phyloP scores from a whole-genome alignment of 2,329 filamentous ascomycete genomes.

The Exophiala sp. region DNA sequence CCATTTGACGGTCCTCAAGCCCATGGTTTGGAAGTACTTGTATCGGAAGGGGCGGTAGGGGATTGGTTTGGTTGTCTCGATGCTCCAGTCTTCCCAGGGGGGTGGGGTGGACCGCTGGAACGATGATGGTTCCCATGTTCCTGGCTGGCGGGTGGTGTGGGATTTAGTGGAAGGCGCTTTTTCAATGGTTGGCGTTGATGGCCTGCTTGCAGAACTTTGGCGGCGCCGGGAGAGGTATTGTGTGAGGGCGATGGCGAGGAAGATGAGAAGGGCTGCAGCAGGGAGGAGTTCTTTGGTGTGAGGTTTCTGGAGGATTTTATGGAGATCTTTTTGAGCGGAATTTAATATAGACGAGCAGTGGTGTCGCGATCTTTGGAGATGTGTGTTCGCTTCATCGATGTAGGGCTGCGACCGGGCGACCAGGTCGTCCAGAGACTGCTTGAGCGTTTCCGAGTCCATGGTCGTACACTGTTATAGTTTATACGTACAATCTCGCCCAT shows the following conservation, averaged over 20 bases:
- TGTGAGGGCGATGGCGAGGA: slow-evolving; percentile 18
- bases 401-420: slow-evolving; percentile 21
- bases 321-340: slow-evolving; percentile 20
- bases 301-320: slow-evolving; percentile 23
- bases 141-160: slow-evolving; percentile 19
- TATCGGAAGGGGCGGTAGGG: slow-evolving; percentile 76
- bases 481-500: neutral
- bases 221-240: slow-evolving; percentile 20
- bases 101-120: slow-evolving; percentile 59
- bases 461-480: neutral
- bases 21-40: slow-evolving; percentile 74
- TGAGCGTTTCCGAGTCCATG: slow-evolving; percentile 16
- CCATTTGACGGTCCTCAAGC: slow-evolving; percentile 60
- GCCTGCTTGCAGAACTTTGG: neutral
- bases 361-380: slow-evolving; percentile 12
- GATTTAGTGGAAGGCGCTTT: slow-evolving; percentile 10
- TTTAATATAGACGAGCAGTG: slow-evolving; percentile 18
- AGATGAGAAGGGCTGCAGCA: slow-evolving; percentile 32
- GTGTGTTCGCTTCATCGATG: slow-evolving; percentile 12
- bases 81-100: slow-evolving; percentile 66
- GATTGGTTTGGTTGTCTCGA: slow-evolving; percentile 66
- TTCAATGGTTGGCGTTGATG: slow-evolving; percentile 23
- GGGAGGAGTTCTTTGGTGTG: slow-evolving; percentile 31
- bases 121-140: slow-evolving; percentile 55
- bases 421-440: slow-evolving; percentile 12